Evolutionary conservation across 768 basidiomycete genomes (phyloP).

Genomic region (Suillus ampliporus): DNA sequence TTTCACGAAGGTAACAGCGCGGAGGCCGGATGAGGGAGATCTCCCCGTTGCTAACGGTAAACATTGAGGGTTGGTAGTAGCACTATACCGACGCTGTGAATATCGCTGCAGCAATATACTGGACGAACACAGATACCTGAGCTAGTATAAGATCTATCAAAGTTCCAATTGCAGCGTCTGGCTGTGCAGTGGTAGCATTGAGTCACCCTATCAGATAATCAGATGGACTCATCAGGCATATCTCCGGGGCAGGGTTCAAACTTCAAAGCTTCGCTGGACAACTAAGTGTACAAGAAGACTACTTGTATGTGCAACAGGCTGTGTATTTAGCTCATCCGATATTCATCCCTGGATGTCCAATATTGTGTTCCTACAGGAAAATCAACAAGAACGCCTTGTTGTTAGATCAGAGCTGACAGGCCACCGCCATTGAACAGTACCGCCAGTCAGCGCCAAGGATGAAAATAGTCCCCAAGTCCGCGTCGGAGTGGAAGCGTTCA

Average conservation of each 20-base stretch:
- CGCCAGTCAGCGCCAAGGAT: not conserved
- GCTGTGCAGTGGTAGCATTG: not conserved
- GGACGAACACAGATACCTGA: not conserved
- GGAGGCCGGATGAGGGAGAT: constrained; percentile 58
- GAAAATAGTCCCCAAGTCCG: no score
- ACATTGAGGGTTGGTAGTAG: not conserved
- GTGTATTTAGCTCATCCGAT: not conserved
- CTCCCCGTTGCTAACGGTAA: not conserved
- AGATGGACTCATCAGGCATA: no score
- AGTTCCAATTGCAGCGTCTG: not conserved
- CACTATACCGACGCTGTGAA: not conserved
- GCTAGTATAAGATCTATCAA: not conserved
- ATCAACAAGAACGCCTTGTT: not conserved
- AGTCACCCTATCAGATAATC: no score
- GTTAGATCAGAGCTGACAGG: not conserved
- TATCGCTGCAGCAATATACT: constrained; percentile 6
- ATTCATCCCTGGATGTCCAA: not conserved
- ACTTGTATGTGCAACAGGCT: not conserved
- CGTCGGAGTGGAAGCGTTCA: not conserved
- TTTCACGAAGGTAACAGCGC: constrained; percentile 69
- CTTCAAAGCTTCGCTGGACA: not conserved
- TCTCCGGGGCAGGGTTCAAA: not conserved
- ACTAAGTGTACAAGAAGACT: not conserved
- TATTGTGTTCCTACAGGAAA: not conserved
- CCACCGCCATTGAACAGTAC: not conserved